Percentiles rank a stretch among this genome's conserved stretches.
These are phyloP conservation scores for Wickerhamiella sergipiensis DNA, from an alignment of 805 yeast species.

Conservation along the genomic window DNA sequence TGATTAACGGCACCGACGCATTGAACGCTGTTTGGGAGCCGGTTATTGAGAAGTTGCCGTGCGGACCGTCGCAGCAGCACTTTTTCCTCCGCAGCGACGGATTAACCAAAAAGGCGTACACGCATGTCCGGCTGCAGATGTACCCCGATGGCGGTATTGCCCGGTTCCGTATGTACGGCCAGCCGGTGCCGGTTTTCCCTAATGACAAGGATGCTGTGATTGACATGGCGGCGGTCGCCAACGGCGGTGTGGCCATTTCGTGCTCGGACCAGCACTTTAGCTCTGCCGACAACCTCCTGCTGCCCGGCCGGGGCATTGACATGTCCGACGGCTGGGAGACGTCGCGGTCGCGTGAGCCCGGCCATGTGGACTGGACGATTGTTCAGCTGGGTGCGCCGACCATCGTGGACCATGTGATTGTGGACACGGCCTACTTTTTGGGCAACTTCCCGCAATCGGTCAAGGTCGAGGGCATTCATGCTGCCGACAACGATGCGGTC, in stretches of 20 bases:
- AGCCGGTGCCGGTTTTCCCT: conserved; percentile 60
- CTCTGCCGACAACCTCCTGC: conserved; percentile 70
- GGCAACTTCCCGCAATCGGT: conserved; percentile 88
- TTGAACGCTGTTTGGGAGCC: conserved; percentile 47
- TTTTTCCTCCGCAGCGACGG: conserved; percentile 50
- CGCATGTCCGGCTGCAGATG: conserved; percentile 77
- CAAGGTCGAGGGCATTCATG: conserved; percentile 47
- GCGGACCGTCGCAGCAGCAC: conserved; percentile 83
- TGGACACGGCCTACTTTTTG: conserved; percentile 88
- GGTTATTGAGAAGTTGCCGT: conserved; percentile 55
- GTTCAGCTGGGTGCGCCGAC: conserved; percentile 63
- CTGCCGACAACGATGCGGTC: conserved; percentile 23
- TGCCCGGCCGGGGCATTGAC: conserved; percentile 91
- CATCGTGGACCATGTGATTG: conserved; percentile 40
- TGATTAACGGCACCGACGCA: conserved; percentile 22
- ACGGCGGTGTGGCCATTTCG: conserved; percentile 79
- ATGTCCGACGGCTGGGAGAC: conserved; percentile 99
- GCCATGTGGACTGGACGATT: conserved; percentile 87
- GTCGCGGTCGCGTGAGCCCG: conserved; percentile 65
- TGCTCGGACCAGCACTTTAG: conserved; percentile 92
- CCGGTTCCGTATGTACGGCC: conserved; percentile 79
- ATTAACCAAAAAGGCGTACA: conserved; percentile 49
- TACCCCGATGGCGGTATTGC: conserved; percentile 99
- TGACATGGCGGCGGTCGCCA: conserved; percentile 69
- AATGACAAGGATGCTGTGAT: conserved; percentile 31